Conservation (phyloP, 208 protist genomes). For the Herpetomonas tarakana region DNA sequence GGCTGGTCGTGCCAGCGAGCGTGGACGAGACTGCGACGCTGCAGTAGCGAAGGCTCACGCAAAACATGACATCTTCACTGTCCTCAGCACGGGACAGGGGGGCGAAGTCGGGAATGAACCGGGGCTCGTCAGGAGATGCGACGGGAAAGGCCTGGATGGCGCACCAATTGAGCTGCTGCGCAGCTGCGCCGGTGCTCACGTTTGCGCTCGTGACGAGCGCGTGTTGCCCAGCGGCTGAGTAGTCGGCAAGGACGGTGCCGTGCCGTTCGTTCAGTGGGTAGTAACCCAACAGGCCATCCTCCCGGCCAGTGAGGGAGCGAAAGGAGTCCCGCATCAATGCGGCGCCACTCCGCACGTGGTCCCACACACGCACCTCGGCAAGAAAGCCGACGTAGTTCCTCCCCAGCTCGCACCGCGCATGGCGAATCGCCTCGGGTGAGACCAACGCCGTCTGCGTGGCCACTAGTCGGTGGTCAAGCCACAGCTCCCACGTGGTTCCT, state of each 20-base stretch:
- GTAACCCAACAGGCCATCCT: conserved; percentile 65
- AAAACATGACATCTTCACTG: conserved; percentile 52
- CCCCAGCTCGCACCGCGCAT: conserved; percentile 70
- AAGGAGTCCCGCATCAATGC: conserved; percentile 70
- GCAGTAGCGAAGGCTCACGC: conserved; percentile 45
- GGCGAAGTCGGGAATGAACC: conserved; percentile 67
- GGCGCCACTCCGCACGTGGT: conserved; percentile 39
- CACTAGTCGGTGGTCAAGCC: conserved; percentile 63
- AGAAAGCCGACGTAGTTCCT: conserved; percentile 75
- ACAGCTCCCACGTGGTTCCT: conserved; percentile 79
- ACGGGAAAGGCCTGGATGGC: conserved; percentile 52
- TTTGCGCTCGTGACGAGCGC: conserved; percentile 39
- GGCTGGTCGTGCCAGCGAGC: not conserved
- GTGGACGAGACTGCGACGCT: conserved; percentile 19
- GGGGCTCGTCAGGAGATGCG: conserved; percentile 8
- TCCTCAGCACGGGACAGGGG: conserved; percentile 59
- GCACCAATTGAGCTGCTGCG: conserved; percentile 35
- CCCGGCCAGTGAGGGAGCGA: conserved; percentile 43
- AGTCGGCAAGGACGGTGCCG: conserved; percentile 76
- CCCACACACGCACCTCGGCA: conserved; percentile 84
- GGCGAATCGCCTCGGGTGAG: conserved; percentile 46
- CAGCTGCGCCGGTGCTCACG: not conserved
- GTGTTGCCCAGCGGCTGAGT: conserved; percentile 48
- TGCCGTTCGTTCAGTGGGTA: conserved; percentile 80
- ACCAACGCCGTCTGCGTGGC: conserved; percentile 42